Evolutionary conservation across 306 rosid species (phyloP).

Genomic region (Mucuna pruriens): DNA sequence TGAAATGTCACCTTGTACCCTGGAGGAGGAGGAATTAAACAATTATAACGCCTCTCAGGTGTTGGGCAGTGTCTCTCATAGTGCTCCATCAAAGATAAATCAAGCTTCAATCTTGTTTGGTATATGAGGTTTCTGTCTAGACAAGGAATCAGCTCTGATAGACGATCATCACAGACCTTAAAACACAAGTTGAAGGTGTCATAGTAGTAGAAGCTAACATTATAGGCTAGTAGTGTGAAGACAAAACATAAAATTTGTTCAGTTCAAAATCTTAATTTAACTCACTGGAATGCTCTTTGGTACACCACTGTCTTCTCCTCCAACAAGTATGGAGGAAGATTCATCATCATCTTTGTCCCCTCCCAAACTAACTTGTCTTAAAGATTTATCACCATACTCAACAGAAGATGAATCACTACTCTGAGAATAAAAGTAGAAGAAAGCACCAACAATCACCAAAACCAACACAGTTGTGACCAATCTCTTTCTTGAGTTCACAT

Average conservation of each 20-base stretch:
- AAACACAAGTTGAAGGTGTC: not conserved
- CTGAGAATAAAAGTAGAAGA: conserved; percentile 57
- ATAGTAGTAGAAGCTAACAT: not conserved
- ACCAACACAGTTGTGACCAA: conserved; percentile 46
- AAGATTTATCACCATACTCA: conserved; percentile 65
- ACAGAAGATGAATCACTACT: conserved; percentile 54
- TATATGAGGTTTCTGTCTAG: conserved; percentile 78
- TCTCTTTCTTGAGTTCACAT: conserved; percentile 59
- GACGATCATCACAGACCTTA: conserved; percentile 80
- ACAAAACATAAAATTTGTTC: not conserved
- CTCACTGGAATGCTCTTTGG: conserved; percentile 80
- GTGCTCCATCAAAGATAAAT: conserved; percentile 78
- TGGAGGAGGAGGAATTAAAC: conserved; percentile 85
- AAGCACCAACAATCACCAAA: conserved; percentile 65
- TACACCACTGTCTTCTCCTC: conserved; percentile 42
- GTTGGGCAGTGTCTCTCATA: conserved; percentile 81
- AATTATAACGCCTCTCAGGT: conserved; percentile 71
- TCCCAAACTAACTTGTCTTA: conserved; percentile 55
- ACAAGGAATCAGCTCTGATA: conserved; percentile 84
- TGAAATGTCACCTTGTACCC: conserved; percentile 66
- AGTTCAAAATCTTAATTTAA: conserved; percentile 20
- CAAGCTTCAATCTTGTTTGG: conserved; percentile 78
- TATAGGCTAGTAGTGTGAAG: not conserved
- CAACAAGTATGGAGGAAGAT: conserved; percentile 51
- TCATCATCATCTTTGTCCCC: conserved; percentile 51